Conservation (phyloP, 1,139 yeast species). For the Pichia sp. region DNA sequence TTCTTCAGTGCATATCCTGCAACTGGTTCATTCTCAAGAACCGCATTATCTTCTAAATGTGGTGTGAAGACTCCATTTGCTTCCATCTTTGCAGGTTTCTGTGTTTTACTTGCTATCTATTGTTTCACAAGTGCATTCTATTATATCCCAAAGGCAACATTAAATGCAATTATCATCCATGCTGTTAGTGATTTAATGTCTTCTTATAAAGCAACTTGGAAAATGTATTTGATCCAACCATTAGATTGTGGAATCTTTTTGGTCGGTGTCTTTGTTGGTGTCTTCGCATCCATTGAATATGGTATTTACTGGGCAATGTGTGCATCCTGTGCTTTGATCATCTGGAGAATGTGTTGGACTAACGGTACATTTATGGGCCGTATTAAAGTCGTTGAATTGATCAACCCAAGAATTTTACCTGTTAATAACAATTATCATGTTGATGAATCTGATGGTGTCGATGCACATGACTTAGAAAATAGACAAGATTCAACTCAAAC, state of each 20-base stretch:
- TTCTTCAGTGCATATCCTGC: constrained; percentile 95
- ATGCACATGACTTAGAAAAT: not conserved
- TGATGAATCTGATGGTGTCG: not conserved
- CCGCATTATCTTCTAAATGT: constrained; percentile 92
- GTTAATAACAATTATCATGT: not conserved
- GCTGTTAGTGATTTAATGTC: constrained; percentile 92
- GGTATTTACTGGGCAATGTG: constrained; percentile 91
- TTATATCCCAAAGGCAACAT: constrained; percentile 87
- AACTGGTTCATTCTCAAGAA: constrained; percentile 93
- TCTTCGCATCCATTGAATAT: constrained; percentile 78
- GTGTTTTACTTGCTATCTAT: constrained; percentile 83
- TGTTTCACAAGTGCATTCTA: constrained; percentile 80
- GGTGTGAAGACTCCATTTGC: constrained; percentile 96
- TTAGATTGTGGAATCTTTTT: constrained; percentile 75
- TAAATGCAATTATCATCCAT: constrained; percentile 87
- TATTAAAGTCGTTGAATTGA: constrained; percentile 65
- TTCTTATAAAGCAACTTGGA: constrained; percentile 66
- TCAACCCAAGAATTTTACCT: constrained; percentile 45
- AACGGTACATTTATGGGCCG: constrained; percentile 82
- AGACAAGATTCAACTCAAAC: not conserved
- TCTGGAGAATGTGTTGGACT: constrained; percentile 78
- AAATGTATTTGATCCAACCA: constrained; percentile 75
- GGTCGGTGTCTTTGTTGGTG: constrained; percentile 74
- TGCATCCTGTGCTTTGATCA: constrained; percentile 73
- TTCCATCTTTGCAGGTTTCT: constrained; percentile 87